Evolutionary conservation across 2,329 filamentous ascomycete species (phyloP).

Genomic region (Aspergillus ochraceus): DNA sequence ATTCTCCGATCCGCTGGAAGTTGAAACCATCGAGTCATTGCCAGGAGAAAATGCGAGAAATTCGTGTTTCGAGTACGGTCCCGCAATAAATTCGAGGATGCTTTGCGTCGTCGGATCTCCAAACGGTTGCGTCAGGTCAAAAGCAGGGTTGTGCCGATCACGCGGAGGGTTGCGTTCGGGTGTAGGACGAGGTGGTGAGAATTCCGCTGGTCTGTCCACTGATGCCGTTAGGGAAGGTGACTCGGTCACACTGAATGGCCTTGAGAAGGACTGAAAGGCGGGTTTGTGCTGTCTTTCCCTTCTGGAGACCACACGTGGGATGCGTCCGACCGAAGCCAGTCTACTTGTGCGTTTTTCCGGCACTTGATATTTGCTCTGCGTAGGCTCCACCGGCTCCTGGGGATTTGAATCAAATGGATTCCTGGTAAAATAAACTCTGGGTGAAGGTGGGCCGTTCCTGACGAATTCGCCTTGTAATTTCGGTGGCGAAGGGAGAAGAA

Average conservation of each 20-base stretch:
- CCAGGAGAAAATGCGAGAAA: constrained; percentile 74
- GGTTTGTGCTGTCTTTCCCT: constrained; percentile 62
- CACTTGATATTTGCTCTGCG: neutral
- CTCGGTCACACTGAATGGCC: constrained; percentile 65
- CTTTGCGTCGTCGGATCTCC: constrained; percentile 33
- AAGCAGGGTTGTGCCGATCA: constrained; percentile 5
- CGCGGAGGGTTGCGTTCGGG: neutral
- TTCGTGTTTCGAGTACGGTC: constrained; percentile 51
- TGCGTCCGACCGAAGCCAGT: constrained; percentile 78
- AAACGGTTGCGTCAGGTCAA: constrained; percentile 33
- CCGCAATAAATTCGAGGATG: constrained; percentile 34
- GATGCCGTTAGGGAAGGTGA: constrained; percentile 42
- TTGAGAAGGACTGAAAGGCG: constrained; percentile 78
- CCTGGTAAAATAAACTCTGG: constrained; percentile 38
- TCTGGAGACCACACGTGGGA: constrained; percentile 75
- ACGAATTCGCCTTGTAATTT: constrained; percentile 34
- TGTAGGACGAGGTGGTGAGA: constrained; percentile 18
- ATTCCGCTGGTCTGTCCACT: constrained; percentile 23
- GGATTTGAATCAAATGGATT: constrained; percentile 19
- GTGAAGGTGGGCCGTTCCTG: constrained; percentile 31
- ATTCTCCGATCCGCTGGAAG: constrained; percentile 64
- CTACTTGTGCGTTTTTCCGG: constrained; percentile 57
- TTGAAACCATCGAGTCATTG: constrained; percentile 68
- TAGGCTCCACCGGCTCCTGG: constrained; percentile 12
- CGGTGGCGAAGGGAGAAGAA: constrained; percentile 46